phyloP scores from a whole-genome alignment of 192 early-diverging fungal species.

The Paraglomus occultum region DNA sequence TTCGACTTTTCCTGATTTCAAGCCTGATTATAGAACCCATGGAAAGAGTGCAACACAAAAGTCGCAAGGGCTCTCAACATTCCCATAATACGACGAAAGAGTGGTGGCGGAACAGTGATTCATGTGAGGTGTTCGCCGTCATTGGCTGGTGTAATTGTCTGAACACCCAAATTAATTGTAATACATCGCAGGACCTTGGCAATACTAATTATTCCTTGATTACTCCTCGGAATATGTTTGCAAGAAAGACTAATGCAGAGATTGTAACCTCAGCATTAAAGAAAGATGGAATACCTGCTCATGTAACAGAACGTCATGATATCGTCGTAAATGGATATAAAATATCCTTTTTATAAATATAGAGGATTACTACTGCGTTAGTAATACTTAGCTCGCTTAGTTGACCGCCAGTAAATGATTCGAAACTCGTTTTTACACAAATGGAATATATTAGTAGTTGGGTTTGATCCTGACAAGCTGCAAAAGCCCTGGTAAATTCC shows the following conservation, averaged over 20 bases:
- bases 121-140: conserved; percentile 56
- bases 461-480: no score
- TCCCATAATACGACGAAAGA: conserved; percentile 82
- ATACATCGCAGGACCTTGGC: conserved; percentile 70
- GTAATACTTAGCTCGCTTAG: no score
- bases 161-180: neutral
- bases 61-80: conserved; percentile 65
- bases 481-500: no score
- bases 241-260: conserved; percentile 69
- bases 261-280: conserved; percentile 75
- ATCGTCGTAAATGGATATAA: conserved; percentile 83
- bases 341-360: conserved; percentile 34
- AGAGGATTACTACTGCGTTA: no score
- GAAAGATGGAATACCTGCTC: conserved; percentile 73
- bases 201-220: conserved; percentile 95
- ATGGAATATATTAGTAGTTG: no score
- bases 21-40: conserved; percentile 76
- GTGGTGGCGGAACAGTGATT: conserved; percentile 94
- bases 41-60: conserved; percentile 87
- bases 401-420: no score
- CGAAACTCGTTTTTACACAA: no score
- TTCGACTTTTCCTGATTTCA: conserved; percentile 1
- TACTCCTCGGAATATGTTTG: conserved; percentile 85
- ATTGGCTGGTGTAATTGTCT: neutral
- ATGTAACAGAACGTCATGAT: conserved; percentile 86